Conservation (phyloP, 768 basidiomycete species). For the Candolleomyces aberdarensis region DNA sequence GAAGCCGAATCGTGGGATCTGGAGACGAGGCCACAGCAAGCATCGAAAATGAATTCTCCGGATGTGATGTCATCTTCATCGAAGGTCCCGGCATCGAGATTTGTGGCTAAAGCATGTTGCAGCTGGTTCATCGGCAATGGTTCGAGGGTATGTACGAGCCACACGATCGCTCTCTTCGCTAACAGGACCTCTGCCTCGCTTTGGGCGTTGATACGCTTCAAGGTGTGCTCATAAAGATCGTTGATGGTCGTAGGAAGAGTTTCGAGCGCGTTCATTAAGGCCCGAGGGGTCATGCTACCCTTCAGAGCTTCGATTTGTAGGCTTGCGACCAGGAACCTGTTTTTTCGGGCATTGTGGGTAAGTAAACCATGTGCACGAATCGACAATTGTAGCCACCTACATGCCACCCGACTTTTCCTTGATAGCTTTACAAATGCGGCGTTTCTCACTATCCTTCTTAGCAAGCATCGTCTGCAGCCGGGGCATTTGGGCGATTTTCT, state of each 20-base stretch:
- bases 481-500: not conserved
- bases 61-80: not conserved
- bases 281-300: not conserved
- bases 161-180: not conserved
- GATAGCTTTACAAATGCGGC: not conserved
- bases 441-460: not conserved
- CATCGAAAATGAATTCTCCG: not conserved
- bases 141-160: not conserved
- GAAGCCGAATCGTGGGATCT: too few relatives aligned
- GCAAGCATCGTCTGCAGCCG: not conserved
- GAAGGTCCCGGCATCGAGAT: not conserved
- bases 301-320: not conserved
- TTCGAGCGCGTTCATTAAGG: not conserved
- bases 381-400: not conserved
- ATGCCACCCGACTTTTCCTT: conserved; percentile 4
- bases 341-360: not conserved
- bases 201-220: not conserved
- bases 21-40: conserved; percentile 2
- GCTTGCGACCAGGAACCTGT: conserved; percentile 1
- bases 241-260: not conserved
- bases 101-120: not conserved
- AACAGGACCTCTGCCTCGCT: not conserved
- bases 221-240: not conserved
- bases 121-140: not conserved
- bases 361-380: not conserved